Base-by-base conservation (phyloP, 2,329 filamentous ascomycete genomes). In the Tolypocladium paradoxum region DNA sequence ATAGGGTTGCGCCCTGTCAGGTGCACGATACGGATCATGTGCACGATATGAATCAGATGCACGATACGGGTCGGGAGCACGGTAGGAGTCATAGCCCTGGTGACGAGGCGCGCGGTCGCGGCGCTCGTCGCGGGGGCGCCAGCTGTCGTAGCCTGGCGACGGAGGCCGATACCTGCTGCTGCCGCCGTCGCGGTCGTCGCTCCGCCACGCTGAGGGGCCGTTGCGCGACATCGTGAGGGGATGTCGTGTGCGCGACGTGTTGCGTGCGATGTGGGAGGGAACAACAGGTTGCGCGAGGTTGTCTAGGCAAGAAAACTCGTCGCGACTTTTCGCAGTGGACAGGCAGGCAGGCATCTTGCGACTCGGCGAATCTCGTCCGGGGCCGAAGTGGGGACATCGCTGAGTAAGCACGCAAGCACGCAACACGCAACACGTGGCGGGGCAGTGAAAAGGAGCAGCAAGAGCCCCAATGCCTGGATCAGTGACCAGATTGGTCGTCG, bases 71-170 rank as follows among this genome's bases (percentile, higher is more conserved):
- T n/a, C 40, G 22, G n/a, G 2, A 3, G n/a, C 11, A 22, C 48
- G 48, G 29, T 49, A 45, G n/a, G 63, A 67, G 50, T 67, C 64
- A 4, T 53, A 52, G 1, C 50, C 46, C 8, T 59, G 60, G 33
- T 14, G n/a, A 22, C 47, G 47, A 27, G 33, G 47, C 4, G 57
- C 57, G 20, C 64, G 58, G 48, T 65, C 58, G 45, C 57, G 58
- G n/a, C 55, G 53, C 31, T 60, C 56, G 24, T 62, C 60, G 20
- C 60, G 51, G 11, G 64, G 65, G 33, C 67, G 60, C 61, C 65
- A 68, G 34, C 47, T 65, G 46, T 69, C 65, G 24, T 54, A 54
- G 40, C 48, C 54, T 16, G 55, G 35, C 27, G 53, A 46, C 6
- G 35, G 31, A 12, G 56, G 56, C 9, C 56, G 48, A 49, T 59